Evolutionary conservation across 2,329 filamentous ascomycete genomes (phyloP), one percentile per base, ranked within the genome.

Genomic region (Fusarium annulatum): DNA sequence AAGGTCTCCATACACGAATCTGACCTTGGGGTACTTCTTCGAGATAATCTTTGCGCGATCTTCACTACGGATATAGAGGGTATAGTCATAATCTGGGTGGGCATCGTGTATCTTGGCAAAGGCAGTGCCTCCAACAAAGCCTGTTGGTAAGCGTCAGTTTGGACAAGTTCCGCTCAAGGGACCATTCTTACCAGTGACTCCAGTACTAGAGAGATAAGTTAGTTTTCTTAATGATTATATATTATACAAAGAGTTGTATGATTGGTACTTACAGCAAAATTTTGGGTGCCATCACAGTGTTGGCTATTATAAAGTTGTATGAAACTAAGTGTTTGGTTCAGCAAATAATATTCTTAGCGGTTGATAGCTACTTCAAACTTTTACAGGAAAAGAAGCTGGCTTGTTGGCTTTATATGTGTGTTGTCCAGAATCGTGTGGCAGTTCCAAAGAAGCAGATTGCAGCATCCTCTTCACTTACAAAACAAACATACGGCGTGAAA

Each of bases 101-200:
- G 83, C 79, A 11, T 82, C 76, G 61, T 81, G 74, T 11, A 89
- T 77, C 19, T 80, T 77, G 55, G 86, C 82, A 42, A 89, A 83
- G 10, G 84, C 82, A 41, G 86, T 83, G 11, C 88, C 88, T 46
- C 88, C 88, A 61, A 89, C 84, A 75, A 86, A 89, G 67, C 88
- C 88, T 80, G 14, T 9, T 18, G 23, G 21, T 6, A 63, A 64
- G 10, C 58, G 49, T 75, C 14, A 69, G 36, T 43, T 26, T 43
- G 23, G 9, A 16, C 8, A 26, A 7, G 15, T 11, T 12, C 14
- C 7, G 4, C 15, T 18, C 4, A 7, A 9, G 3, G 3, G 21
- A 18, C 5, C 0, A 51, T 34, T n/a, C 23, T 67, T 80, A 85
- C 84, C 84, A 55, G 85, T 86, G 23, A 80, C 82, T n/a, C 85